Conservation (phyloP, 495 filamentous ascomycete genomes). For the Poronia punctata region DNA sequence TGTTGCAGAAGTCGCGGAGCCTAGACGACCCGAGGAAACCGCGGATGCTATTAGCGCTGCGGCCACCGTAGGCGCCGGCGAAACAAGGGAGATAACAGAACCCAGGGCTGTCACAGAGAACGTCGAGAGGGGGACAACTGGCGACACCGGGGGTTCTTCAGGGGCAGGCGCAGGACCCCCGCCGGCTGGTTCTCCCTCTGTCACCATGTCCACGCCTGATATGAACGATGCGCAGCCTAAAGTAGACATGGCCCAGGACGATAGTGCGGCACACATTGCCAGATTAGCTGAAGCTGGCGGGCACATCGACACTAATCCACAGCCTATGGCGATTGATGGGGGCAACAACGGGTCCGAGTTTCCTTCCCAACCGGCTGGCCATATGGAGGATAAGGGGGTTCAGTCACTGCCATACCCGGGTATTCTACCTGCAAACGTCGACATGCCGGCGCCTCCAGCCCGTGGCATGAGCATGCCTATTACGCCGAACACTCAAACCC, state of each 20-base stretch:
- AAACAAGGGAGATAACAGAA: slow-evolving; percentile 21
- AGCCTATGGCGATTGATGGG: slow-evolving; percentile 37
- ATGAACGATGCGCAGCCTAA: slow-evolving; percentile 24
- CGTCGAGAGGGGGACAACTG: too few relatives aligned
- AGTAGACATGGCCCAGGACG: slow-evolving; percentile 30
- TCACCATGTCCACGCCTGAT: slow-evolving; percentile 28
- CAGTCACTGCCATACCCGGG: slow-evolving; percentile 40
- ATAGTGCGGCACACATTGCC: slow-evolving; percentile 30
- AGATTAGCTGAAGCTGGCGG: slow-evolving; percentile 28
- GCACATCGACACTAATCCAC: slow-evolving; percentile 35
- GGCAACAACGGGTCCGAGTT: slow-evolving; percentile 27
- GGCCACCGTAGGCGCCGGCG: too few relatives aligned
- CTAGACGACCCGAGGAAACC: slow-evolving; percentile 28
- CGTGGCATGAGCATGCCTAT: slow-evolving; percentile 73
- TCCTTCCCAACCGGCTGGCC: slow-evolving; percentile 35
- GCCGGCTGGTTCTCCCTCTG: slow-evolving; percentile 17
- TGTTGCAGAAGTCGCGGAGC: neutral
- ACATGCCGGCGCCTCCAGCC: slow-evolving; percentile 37
- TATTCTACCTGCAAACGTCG: slow-evolving; percentile 24
- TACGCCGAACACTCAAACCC: slow-evolving; percentile 48
- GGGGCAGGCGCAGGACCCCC: slow-evolving; percentile 16
- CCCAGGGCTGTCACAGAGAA: slow-evolving; percentile 32
- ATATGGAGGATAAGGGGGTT: slow-evolving; percentile 43
- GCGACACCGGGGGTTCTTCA: too few relatives aligned
- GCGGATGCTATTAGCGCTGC: too few relatives aligned